These are phyloP conservation scores for Agarophyton chilense DNA, from an alignment of 23 red algal genomes.

Conservation along the genomic window DNA sequence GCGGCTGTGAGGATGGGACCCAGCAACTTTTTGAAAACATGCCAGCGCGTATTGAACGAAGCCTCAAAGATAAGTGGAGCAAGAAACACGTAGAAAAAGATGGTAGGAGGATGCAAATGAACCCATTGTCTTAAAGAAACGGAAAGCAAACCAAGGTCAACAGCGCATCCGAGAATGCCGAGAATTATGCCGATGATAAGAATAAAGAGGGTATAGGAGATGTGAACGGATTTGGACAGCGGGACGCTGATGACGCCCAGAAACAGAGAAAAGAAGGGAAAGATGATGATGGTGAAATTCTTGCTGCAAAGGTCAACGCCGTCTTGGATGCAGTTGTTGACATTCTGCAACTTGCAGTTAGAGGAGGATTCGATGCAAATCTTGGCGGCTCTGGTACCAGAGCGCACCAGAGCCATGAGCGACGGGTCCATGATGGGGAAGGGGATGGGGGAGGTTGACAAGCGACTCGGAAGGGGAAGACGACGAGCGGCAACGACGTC, in stretches of 20 bases:
- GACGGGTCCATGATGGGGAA: neutral
- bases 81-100: constrained; percentile 93
- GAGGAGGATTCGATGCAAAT: constrained; percentile 41
- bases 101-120: constrained; percentile 75
- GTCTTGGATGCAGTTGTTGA: constrained; percentile 13
- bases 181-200: constrained; percentile 81
- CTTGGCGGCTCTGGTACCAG: neutral
- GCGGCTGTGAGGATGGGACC: constrained; percentile 77
- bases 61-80: constrained; percentile 96
- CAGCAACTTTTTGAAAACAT: constrained; percentile 83
- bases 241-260: constrained; percentile 50
- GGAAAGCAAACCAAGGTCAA: constrained; percentile 76
- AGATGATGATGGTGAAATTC: constrained; percentile 78
- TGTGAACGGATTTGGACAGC: constrained; percentile 30
- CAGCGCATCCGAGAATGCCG: constrained; percentile 77
- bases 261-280: constrained; percentile 72
- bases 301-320: constrained; percentile 34
- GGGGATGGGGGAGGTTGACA: neutral
- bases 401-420: neutral
- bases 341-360: constrained; percentile 13
- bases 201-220: constrained; percentile 89
- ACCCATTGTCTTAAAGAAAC: constrained; percentile 84
- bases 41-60: constrained; percentile 86
- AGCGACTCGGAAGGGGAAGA: no score
- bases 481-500: no score